Evolutionary conservation across 805 yeast genomes (phyloP).

Genomic region (Kodamaea hsintzibuensis): DNA sequence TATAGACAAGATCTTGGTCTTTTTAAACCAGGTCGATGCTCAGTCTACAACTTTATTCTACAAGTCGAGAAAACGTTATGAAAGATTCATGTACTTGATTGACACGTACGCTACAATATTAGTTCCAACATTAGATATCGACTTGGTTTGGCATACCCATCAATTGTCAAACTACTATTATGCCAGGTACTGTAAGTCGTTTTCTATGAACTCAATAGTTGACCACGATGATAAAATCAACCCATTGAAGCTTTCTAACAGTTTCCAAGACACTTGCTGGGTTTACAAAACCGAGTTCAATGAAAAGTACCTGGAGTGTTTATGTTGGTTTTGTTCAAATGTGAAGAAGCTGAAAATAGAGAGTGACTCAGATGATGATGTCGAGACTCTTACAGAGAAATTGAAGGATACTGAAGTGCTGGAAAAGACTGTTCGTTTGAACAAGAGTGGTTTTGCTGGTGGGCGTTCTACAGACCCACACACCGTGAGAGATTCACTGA

Average conservation of each 20-base stretch:
- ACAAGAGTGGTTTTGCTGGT: background rate
- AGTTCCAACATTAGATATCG: conserved; percentile 30
- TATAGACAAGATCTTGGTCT: conserved; percentile 21
- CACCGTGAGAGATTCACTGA: background rate
- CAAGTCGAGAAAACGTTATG: conserved; percentile 19
- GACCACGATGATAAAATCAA: conserved; percentile 12
- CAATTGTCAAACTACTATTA: conserved; percentile 19
- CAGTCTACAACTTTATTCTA: conserved; percentile 4
- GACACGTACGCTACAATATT: conserved; percentile 3
- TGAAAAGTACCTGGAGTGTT: conserved; percentile 13
- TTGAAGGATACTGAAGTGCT: background rate
- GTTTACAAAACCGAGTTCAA: conserved; percentile 10
- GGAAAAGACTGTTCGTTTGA: background rate
- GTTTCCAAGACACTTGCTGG: conserved; percentile 13
- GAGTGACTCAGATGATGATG: conserved; percentile 2
- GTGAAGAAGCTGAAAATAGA: conserved; percentile 17
- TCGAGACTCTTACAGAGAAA: background rate
- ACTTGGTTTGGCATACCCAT: conserved; percentile 31
- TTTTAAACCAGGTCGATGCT: conserved; percentile 17
- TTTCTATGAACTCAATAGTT: conserved; percentile 12
- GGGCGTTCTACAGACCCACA: background rate
- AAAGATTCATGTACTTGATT: conserved; percentile 15
- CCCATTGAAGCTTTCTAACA: background rate
- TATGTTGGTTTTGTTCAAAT: conserved; percentile 12
- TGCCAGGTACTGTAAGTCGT: conserved; percentile 16